Evolutionary conservation across 2,329 filamentous ascomycete species (phyloP), one percentile per base, ranked within the genome.

Genomic region (Fusarium sacchari): DNA sequence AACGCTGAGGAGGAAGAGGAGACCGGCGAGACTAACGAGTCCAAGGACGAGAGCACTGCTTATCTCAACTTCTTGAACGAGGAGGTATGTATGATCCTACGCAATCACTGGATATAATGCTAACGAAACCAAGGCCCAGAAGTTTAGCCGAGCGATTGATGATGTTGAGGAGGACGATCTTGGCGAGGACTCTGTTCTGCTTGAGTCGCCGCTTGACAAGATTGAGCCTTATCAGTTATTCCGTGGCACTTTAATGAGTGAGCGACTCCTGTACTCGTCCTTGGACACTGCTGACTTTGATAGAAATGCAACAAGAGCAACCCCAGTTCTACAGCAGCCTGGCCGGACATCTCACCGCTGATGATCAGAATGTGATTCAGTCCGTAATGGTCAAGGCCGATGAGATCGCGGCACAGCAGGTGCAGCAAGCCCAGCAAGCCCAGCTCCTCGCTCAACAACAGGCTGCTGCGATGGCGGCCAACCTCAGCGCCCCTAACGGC

Each of bases 21-120:
- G 32, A 89, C 90, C 34, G 93, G 94, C 72, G 89, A 89, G 60
- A 79, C 84, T 20, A 82, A 81, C 7, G 92, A 97, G 70, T 88
- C 91, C 77, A 93, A 95, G 79, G 96, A 98, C 78, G 96, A 98
- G 83, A 96, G 94, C 81, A 93, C 93, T 30, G 94, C 96, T 11
- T 99, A 99, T 81, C 89, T 99, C 52, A 95, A 98, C 76, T 99
- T 99, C 86, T 84, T 99, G 34, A 97, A 96, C 77, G 93, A 97
- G 81, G 96, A 98, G 86, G 93, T 92, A 80, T 81, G 87, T 79
- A 39, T 10, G 18, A 15, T 30, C 18, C 1, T 30, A 18, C 49
- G 10, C 50, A n/a, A 43, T 15, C 52, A 42, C 42, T 52, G 10
- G 39, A 10, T 28, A 22, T 12, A n/a, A 43, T 36, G 46, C 78